A percentile compares a stretch with the other conserved stretches of the same genome.
Evolutionary conservation across 2,329 filamentous ascomycete genomes (phyloP).

Genomic region (Zopfia rhizophila): DNA sequence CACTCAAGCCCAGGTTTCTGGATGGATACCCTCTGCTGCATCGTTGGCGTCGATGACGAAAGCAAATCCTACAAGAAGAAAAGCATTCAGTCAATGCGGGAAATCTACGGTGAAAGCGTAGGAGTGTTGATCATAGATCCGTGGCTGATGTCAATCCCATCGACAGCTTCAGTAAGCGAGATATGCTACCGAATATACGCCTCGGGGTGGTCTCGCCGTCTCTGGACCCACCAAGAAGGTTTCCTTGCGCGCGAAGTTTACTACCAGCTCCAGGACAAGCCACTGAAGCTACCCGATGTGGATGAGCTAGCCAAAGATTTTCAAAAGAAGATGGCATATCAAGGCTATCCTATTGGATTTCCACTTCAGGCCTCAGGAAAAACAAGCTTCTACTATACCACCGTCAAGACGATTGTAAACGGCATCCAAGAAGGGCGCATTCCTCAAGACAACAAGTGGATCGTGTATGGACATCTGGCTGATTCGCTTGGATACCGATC

Average conservation of each 20-base stretch:
- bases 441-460: conserved; percentile 24
- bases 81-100: conserved; percentile 22
- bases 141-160: conserved; percentile 22
- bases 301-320: conserved; percentile 23
- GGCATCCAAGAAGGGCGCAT: conserved; percentile 22
- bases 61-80: conserved; percentile 19
- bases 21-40: conserved; percentile 26
- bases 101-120: conserved; percentile 21
- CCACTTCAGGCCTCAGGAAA: conserved; percentile 24
- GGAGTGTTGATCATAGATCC: conserved; percentile 23
- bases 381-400: conserved; percentile 26
- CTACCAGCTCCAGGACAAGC: conserved; percentile 26
- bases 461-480: conserved; percentile 20
- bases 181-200: conserved; percentile 23
- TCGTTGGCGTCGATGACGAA: conserved; percentile 15
- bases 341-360: conserved; percentile 23
- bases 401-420: conserved; percentile 21
- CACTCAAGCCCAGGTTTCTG: conserved; percentile 12
- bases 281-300: conserved; percentile 21
- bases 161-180: conserved; percentile 23
- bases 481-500: conserved; percentile 21
- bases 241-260: conserved; percentile 24
- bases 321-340: conserved; percentile 22
- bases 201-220: conserved; percentile 23
- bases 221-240: conserved; percentile 29